A percentile compares a stretch with the other conserved stretches of the same genome.
Conservation (phyloP, 345 rosid species). For the Citrus cavaleriei region DNA sequence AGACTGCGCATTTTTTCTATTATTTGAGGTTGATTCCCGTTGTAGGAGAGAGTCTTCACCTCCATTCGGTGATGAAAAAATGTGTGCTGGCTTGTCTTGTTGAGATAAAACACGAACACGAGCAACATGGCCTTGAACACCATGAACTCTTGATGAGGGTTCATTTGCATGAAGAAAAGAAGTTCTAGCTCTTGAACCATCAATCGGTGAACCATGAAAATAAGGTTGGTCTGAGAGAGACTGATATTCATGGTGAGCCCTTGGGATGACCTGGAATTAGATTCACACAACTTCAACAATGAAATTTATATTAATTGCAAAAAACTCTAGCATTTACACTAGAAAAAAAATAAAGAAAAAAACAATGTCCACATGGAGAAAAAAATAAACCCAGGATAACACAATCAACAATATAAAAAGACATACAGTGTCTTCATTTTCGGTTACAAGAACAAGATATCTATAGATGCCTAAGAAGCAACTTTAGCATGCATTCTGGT, state of each 20-base stretch:
- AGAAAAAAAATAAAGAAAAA: background rate
- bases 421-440: background rate
- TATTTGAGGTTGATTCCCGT: constrained; percentile 41
- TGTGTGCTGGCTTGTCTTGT: constrained; percentile 54
- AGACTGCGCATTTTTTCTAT: constrained; percentile 36
- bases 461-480: background rate
- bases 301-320: background rate
- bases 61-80: constrained; percentile 45
- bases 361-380: background rate
- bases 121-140: constrained; percentile 50
- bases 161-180: constrained; percentile 60
- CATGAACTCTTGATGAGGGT: constrained; percentile 43
- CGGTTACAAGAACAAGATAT: background rate
- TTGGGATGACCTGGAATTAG: constrained; percentile 41
- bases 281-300: constrained; percentile 1
- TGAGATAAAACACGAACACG: constrained; percentile 55
- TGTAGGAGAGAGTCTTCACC: constrained; percentile 50
- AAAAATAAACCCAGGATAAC: background rate
- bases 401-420: background rate
- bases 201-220: constrained; percentile 49
- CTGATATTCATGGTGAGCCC: constrained; percentile 62
- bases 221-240: constrained; percentile 64
- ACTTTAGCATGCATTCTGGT: background rate
- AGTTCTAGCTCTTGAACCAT: constrained; percentile 49
- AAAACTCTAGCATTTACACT: background rate